Conservation (phyloP, 768 basidiomycete genomes). For the Leccinum boreale region DNA sequence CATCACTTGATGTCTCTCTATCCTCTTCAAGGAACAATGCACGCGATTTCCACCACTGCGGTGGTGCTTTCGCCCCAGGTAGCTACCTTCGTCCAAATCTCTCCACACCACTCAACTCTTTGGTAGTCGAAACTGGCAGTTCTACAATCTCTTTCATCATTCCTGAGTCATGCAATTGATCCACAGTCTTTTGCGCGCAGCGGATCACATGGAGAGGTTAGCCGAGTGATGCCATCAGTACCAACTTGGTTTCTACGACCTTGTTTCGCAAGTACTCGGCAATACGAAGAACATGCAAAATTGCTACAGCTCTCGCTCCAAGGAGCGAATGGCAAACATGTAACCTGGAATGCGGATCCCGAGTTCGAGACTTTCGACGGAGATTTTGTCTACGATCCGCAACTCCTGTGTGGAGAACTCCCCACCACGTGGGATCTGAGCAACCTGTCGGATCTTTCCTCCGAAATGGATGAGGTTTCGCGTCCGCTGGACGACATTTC, state of each 20-base stretch:
- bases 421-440: slow-evolving; percentile 32
- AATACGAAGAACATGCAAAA: slow-evolving; percentile 53
- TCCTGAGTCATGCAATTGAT: slow-evolving; percentile 51
- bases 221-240: slow-evolving; percentile 22
- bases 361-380: slow-evolving; percentile 25
- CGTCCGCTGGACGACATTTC: slow-evolving; percentile 14
- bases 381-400: slow-evolving; percentile 29
- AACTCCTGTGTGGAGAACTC: slow-evolving; percentile 10
- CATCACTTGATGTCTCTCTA: not conserved
- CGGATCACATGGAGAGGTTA: slow-evolving; percentile 11
- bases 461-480: slow-evolving; percentile 14
- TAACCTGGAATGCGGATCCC: slow-evolving; percentile 26
- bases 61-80: slow-evolving; percentile 66
- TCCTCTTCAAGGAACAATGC: slow-evolving; percentile 22
- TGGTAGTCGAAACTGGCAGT: slow-evolving; percentile 76
- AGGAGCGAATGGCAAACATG: slow-evolving; percentile 15
- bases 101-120: not conserved
- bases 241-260: slow-evolving; percentile 64
- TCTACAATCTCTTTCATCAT: slow-evolving; percentile 65
- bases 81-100: slow-evolving; percentile 5
- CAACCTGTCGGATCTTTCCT: slow-evolving; percentile 28
- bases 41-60: slow-evolving; percentile 59
- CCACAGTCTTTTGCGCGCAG: slow-evolving; percentile 13
- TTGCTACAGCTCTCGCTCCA: slow-evolving; percentile 34
- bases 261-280: slow-evolving; percentile 51